Conservation (phyloP, 164 flowering plant genomes). For the Stephania japonica region DNA sequence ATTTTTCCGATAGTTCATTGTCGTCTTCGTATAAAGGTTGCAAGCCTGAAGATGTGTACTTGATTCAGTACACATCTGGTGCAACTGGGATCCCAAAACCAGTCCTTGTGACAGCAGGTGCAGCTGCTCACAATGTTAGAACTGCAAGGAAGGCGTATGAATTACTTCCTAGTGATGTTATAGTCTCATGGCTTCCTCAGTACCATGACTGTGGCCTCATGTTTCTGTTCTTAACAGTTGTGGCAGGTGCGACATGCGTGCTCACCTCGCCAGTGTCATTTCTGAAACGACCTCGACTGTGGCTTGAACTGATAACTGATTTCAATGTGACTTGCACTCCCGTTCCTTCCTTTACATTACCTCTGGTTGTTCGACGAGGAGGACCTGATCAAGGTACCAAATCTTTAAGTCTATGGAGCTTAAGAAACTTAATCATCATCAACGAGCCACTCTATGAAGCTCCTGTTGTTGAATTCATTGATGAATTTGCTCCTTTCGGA, state of each 20-base stretch:
- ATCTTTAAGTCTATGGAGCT: constrained; percentile 29
- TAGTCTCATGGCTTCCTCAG: constrained; percentile 75
- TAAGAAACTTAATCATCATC: constrained; percentile 55
- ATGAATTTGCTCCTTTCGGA: constrained; percentile 32
- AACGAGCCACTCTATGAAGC: constrained; percentile 59
- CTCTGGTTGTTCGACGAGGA: constrained; percentile 53
- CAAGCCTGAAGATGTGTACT: constrained; percentile 41
- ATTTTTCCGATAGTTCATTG: neutral
- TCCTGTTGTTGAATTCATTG: constrained; percentile 37
- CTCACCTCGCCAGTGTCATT: constrained; percentile 48
- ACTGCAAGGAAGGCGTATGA: constrained; percentile 57
- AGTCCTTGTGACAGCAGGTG: constrained; percentile 59
- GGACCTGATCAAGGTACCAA: constrained; percentile 25
- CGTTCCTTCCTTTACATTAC: constrained; percentile 65
- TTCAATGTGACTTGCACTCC: constrained; percentile 60
- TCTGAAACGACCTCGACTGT: constrained; percentile 42
- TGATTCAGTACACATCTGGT: constrained; percentile 74
- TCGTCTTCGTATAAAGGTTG: constrained; percentile 36
- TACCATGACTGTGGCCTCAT: constrained; percentile 79
- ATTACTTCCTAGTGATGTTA: constrained; percentile 53
- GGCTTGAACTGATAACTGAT: constrained; percentile 56
- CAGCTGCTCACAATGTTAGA: constrained; percentile 74
- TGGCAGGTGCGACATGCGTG: constrained; percentile 58
- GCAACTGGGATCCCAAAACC: constrained; percentile 70
- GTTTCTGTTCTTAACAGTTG: constrained; percentile 53